These are phyloP conservation scores for Arthrocladium fulminans DNA, from an alignment of 2,329 filamentous ascomycete species.

Conservation along the genomic window DNA sequence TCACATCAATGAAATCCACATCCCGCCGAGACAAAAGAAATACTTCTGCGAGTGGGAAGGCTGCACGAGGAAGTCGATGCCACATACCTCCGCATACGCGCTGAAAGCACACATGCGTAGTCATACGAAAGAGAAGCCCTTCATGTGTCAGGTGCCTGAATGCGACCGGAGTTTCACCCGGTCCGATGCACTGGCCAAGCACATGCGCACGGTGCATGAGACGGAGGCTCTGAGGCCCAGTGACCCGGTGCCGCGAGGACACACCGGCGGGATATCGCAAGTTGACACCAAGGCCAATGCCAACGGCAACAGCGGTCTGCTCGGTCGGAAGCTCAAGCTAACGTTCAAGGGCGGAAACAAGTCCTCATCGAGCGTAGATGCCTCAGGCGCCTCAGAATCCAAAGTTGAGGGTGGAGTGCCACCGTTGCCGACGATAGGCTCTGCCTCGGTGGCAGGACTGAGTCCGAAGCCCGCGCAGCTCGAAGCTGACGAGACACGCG, in stretches of 20 bases:
- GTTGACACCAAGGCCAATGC: slow-evolving; percentile 5
- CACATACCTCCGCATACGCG: slow-evolving; percentile 91
- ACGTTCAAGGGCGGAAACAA: slow-evolving; percentile 20
- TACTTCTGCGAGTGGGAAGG: slow-evolving; percentile 98
- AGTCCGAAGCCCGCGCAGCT: slow-evolving; percentile 21
- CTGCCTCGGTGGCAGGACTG: slow-evolving; percentile 11
- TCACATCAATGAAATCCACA: slow-evolving; percentile 87
- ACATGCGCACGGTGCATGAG: slow-evolving; percentile 98
- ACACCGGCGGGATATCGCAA: slow-evolving; percentile 27
- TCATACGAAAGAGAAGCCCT: slow-evolving; percentile 95
- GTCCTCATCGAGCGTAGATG: background rate
- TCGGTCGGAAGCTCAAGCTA: slow-evolving; percentile 20
- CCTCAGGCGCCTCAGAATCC: slow-evolving; percentile 14
- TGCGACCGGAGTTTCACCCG: slow-evolving; percentile 95
- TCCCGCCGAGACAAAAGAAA: slow-evolving; percentile 86
- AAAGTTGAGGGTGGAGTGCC: slow-evolving; percentile 19
- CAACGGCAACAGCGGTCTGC: slow-evolving; percentile 9
- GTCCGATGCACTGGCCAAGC: slow-evolving; percentile 91
- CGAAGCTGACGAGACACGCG: slow-evolving; percentile 24
- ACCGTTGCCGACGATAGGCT: slow-evolving; percentile 21
- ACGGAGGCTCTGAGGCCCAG: slow-evolving; percentile 79
- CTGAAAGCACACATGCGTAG: slow-evolving; percentile 95
- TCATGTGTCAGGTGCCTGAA: slow-evolving; percentile 92
- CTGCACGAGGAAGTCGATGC: slow-evolving; percentile 76
- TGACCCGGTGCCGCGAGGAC: slow-evolving; percentile 36